A percentile compares a stretch with the other conserved stretches of the same genome.
Evolutionary conservation across 2,329 filamentous ascomycete genomes (phyloP).

Genomic region (Setomelanomma holmii): DNA sequence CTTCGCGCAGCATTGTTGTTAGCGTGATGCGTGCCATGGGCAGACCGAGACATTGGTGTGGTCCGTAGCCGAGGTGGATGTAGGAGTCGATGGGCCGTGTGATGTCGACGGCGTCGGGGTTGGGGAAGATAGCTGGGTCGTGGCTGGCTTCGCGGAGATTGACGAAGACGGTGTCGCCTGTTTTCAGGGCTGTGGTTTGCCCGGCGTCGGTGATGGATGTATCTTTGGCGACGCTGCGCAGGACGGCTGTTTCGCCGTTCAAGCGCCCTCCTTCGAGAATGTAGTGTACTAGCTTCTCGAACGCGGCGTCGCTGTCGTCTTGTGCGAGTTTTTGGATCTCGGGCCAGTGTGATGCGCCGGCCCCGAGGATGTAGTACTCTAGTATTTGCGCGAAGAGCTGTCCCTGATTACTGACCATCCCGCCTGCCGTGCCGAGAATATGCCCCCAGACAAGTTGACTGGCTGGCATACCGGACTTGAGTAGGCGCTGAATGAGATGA

Average conservation of each 20-base stretch:
- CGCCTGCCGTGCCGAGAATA: conserved; percentile 64
- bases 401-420: conserved; percentile 62
- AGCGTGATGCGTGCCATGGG: conserved; percentile 53
- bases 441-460: conserved; percentile 64
- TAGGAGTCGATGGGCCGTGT: conserved; percentile 51
- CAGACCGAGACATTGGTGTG: conserved; percentile 53
- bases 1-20: conserved; percentile 55
- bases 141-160: conserved; percentile 53
- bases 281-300: conserved; percentile 60
- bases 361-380: conserved; percentile 62
- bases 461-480: conserved; percentile 55
- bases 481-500: conserved; percentile 62
- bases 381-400: conserved; percentile 65
- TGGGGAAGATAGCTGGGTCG: conserved; percentile 51
- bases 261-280: conserved; percentile 55
- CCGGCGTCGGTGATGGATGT: conserved; percentile 44
- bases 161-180: conserved; percentile 51
- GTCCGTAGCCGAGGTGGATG: conserved; percentile 53
- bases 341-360: conserved; percentile 56
- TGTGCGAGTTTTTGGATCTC: conserved; percentile 57
- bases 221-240: conserved; percentile 45
- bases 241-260: conserved; percentile 52
- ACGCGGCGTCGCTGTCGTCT: conserved; percentile 50
- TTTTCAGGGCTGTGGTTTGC: conserved; percentile 39
- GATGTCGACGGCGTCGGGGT: conserved; percentile 50